Evolutionary conservation across 805 yeast genomes (phyloP).

Genomic region (Teunomyces gatunensis): DNA sequence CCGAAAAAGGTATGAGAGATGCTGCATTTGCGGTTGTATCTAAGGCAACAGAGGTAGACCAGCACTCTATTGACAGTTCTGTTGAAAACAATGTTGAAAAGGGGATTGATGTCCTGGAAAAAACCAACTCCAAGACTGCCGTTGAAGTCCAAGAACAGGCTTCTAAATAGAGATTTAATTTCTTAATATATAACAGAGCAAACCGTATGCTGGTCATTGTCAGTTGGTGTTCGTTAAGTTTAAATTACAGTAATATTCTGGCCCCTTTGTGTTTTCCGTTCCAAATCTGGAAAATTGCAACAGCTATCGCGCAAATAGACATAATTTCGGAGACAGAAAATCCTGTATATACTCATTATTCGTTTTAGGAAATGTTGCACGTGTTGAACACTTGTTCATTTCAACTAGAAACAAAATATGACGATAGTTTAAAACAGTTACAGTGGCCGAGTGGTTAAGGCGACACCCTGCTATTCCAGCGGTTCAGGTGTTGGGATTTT

Average conservation of each 20-base stretch:
- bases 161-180: neutral
- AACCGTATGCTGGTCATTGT: too few relatives aligned
- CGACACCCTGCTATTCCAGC: constrained; percentile 25
- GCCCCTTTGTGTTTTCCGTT: too few relatives aligned
- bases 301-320: neutral
- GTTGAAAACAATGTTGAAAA: neutral
- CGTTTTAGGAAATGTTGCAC: neutral
- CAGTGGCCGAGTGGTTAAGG: constrained; percentile 40
- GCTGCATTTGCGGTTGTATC: constrained; percentile 8
- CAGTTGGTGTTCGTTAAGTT: too few relatives aligned
- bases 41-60: neutral
- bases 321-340: too few relatives aligned
- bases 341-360: neutral
- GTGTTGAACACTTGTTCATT: neutral
- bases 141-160: neutral
- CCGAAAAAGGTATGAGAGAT: constrained; percentile 29
- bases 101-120: neutral
- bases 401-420: neutral
- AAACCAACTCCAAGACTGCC: neutral
- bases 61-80: neutral
- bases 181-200: too few relatives aligned
- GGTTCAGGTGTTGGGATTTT: constrained; percentile 28
- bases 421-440: constrained; percentile 7
- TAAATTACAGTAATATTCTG: neutral
- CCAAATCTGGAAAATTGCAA: neutral